Conservation (phyloP, 1,139 yeast genomes). For the Saccharomycopsis phalli region DNA sequence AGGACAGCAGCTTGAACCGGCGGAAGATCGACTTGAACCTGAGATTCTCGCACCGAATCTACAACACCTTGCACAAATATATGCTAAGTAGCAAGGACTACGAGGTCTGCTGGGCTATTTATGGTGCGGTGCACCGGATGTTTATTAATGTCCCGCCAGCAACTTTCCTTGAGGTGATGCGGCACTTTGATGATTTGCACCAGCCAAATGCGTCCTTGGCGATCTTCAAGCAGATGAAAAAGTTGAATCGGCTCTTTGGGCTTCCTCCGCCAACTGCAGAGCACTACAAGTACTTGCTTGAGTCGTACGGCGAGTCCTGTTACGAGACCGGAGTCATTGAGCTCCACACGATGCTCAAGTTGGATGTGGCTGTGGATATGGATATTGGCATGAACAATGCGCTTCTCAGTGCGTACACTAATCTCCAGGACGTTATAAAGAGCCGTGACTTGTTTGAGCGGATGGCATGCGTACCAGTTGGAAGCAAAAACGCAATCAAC, state of each 20-base stretch:
- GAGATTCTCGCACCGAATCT: constrained; percentile 29
- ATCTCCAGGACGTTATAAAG: constrained; percentile 50
- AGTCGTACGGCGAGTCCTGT: constrained; percentile 47
- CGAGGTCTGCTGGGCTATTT: constrained; percentile 57
- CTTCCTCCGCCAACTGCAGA: constrained; percentile 55
- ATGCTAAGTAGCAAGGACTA: constrained; percentile 36
- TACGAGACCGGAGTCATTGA: constrained; percentile 65
- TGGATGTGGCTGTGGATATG: constrained; percentile 54
- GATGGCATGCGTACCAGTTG: constrained; percentile 42
- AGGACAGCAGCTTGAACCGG: constrained; percentile 21
- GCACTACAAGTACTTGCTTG: constrained; percentile 55
- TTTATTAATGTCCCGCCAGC: constrained; percentile 50
- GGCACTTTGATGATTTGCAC: constrained; percentile 40
- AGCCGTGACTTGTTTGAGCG: constrained; percentile 57
- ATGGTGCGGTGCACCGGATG: constrained; percentile 48
- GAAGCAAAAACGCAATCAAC: constrained; percentile 43
- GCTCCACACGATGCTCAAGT: constrained; percentile 54
- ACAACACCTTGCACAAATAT: constrained; percentile 38
- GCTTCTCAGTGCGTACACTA: constrained; percentile 57
- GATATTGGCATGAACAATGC: constrained; percentile 55
- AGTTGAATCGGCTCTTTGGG: constrained; percentile 48
- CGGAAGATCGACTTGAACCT: constrained; percentile 20
- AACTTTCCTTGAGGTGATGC: constrained; percentile 50
- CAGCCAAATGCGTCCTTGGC: constrained; percentile 58
- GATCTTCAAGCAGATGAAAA: constrained; percentile 56